These are phyloP conservation scores for Solanum aculeatissimum DNA, from an alignment of 305 asterid species.

Conservation along the genomic window DNA sequence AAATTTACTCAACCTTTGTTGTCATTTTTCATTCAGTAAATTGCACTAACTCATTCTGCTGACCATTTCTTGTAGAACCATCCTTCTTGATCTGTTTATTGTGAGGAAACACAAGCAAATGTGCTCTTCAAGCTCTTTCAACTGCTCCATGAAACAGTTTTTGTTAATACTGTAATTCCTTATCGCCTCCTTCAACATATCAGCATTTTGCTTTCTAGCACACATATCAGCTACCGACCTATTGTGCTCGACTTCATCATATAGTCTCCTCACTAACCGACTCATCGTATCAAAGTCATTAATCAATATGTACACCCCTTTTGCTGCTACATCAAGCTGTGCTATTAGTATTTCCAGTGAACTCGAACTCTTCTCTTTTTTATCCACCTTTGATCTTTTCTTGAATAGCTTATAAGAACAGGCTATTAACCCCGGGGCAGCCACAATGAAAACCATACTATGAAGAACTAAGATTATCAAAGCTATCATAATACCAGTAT, in stretches of 20 bases:
- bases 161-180: conserved; percentile 31
- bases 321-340: conserved; percentile 52
- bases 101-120: conserved; percentile 59
- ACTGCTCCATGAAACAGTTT: conserved; percentile 27
- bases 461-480: conserved; percentile 27
- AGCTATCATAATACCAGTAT: conserved; percentile 17
- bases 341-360: conserved; percentile 17
- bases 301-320: conserved; percentile 51
- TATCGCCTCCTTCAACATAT: conserved; percentile 40
- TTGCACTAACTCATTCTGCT: neutral
- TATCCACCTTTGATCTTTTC: conserved; percentile 12
- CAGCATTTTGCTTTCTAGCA: conserved; percentile 29
- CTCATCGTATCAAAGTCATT: conserved; percentile 62
- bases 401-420: conserved; percentile 6
- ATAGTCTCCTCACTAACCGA: conserved; percentile 37
- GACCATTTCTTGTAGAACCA: conserved; percentile 32
- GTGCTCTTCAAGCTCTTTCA: conserved; percentile 70
- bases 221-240: conserved; percentile 32
- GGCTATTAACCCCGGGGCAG: conserved; percentile 21
- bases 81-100: conserved; percentile 54
- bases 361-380: neutral
- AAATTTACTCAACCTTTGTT: neutral
- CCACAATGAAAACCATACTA: conserved; percentile 24
- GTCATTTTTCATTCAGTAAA: neutral
- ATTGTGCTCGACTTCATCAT: conserved; percentile 53